Conservation (phyloP, 169 alveolate genomes). For the Plasmodium sp. region DNA sequence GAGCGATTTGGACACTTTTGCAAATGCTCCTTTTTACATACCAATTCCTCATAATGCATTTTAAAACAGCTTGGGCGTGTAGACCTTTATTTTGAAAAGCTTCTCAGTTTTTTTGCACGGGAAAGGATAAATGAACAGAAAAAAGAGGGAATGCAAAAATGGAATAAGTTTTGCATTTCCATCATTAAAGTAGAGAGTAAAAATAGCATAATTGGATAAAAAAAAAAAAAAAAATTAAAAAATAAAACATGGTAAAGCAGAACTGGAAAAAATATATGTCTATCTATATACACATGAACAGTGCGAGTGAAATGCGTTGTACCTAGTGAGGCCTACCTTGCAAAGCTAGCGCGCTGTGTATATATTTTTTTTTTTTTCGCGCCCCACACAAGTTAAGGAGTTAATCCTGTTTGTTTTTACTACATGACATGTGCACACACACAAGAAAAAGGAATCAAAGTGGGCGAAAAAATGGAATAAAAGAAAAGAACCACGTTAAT, state of each 20-base stretch:
- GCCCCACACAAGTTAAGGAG: not conserved
- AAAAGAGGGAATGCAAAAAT: not conserved
- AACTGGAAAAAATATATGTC: not conserved
- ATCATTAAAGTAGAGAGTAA: not conserved
- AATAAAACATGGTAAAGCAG: not conserved
- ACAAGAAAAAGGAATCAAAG: not conserved
- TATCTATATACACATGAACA: not conserved
- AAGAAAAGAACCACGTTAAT: not conserved
- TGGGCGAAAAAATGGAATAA: not conserved
- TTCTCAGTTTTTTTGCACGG: slow-evolving; percentile 18
- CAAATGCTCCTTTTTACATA: not conserved
- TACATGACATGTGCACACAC: not conserved
- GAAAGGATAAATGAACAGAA: slow-evolving; percentile 3
- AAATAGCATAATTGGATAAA: not conserved
- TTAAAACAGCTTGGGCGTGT: slow-evolving; percentile 2
- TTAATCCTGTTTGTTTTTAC: not conserved
- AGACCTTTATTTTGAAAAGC: not conserved
- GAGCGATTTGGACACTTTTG: not conserved
- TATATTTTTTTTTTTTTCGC: not conserved
- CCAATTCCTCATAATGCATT: slow-evolving; percentile 63
- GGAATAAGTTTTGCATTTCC: slow-evolving; percentile 1
- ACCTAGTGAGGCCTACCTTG: slow-evolving; percentile 9
- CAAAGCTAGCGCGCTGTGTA: not conserved
- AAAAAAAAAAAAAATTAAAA: not conserved
- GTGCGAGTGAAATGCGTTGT: slow-evolving; percentile 8